Evolutionary conservation across 495 filamentous ascomycete genomes (phyloP), one percentile per base, ranked within the genome.

Genomic region (Lophium mytilinum): DNA sequence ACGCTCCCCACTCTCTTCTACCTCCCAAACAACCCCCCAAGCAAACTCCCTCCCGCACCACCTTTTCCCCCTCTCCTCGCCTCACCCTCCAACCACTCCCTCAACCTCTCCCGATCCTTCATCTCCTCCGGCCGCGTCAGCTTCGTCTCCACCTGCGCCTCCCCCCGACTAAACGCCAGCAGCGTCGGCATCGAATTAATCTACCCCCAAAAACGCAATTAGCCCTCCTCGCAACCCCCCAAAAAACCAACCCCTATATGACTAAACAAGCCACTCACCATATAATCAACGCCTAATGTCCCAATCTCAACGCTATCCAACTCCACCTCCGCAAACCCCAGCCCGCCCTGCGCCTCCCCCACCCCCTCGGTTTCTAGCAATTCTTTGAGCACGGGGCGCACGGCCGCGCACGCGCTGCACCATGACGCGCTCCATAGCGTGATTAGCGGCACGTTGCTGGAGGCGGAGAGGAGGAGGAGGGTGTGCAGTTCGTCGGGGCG

Each of bases 391-490:
- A 85, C 60, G 6, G 83, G 82, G 3, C 70, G 71, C 17, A 86
- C 75, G 14, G 68, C 60, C 24, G 71, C 72, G 69, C 84, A 89
- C 9, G 78, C 79, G 8, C 76, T 66, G 66, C 83, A 87, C 69
- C 77, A 87, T 9, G 79, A 81, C 0, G 85, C 76, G 1, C 82
- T 86, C 85, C 85, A 89, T 12, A 88, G 70, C 1, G 85, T 88
- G 35, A 88, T 72, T 6, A 88, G 71, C 6, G 84, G 80, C n/a
- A 70, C 75, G 18, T 76, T 70, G 9, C 74, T 71, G n/a, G 78
- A 76, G 1, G 83, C 75, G 0, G 81, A 80, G 42, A 84, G 69
- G 42, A 83, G 74, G 17, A 78, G 76, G 56, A 85, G 78, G 37
- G 75, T 82, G 64, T 81, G 68, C 56, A 88, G 76, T 58, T 85